phyloP scores from a whole-genome alignment of 345 rosid genomes.

The Rhizophora apiculata region DNA sequence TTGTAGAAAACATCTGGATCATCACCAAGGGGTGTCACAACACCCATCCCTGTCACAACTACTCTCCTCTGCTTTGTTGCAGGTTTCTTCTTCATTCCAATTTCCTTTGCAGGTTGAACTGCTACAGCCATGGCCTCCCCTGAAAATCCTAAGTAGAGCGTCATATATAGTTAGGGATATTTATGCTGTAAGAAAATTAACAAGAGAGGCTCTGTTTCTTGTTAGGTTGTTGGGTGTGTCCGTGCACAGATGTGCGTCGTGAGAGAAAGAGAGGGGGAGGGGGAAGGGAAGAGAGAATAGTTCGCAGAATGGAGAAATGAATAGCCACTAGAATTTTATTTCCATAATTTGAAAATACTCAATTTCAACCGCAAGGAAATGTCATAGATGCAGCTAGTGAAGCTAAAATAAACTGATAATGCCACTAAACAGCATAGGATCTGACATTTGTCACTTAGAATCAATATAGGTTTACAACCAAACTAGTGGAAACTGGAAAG shows the following conservation, averaged over 20 bases:
- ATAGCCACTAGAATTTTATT: background rate
- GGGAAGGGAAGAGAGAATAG: background rate
- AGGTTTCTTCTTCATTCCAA: slow-evolving; percentile 45
- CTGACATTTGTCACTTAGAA: too few relatives aligned
- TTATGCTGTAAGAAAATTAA: background rate
- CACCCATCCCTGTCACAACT: slow-evolving; percentile 88
- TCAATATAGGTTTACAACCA: background rate
- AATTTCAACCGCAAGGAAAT: background rate
- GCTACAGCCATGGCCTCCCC: slow-evolving; percentile 65
- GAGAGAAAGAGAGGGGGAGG: background rate
- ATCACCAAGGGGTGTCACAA: slow-evolving; percentile 67
- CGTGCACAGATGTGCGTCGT: too few relatives aligned
- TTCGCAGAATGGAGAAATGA: background rate
- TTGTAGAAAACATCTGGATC: slow-evolving; percentile 63
- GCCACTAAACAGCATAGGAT: too few relatives aligned
- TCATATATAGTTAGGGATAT: slow-evolving; percentile 24
- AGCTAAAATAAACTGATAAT: too few relatives aligned
- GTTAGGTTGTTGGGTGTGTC: background rate
- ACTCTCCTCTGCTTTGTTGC: slow-evolving; percentile 60
- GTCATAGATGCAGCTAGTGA: too few relatives aligned
- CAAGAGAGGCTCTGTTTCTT: too few relatives aligned
- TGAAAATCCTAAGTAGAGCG: slow-evolving; percentile 20
- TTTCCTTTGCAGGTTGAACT: slow-evolving; percentile 48
- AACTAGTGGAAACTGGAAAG: background rate
- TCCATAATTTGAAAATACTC: background rate